Evolutionary conservation across 2,329 filamentous ascomycete species (phyloP), one percentile per base, ranked within the genome.

Genomic region (Calonectria hawksworthii): DNA sequence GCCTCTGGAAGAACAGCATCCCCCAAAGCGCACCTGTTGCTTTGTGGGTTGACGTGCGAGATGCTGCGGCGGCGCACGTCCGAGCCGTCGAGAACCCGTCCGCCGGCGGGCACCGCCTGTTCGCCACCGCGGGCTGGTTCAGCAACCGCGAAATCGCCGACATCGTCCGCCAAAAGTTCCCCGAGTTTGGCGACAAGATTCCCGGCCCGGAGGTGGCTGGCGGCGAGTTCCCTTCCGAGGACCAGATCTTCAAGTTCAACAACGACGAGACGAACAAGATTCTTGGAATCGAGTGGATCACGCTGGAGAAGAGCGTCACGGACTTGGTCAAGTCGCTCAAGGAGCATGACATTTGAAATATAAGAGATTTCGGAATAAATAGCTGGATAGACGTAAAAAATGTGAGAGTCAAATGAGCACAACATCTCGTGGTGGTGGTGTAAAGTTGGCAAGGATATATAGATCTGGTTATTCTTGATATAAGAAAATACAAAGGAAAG

Each of bases 281-380:
- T 61, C 83, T 95, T 73, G 92, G 92, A 0, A 88, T 94, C 64
- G 85, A 93, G 74, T 95, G 91, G 87, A 91, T 86, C 76, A 83
- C 85, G 5, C 80, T 95, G 41, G 92, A 95, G 83, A 87, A 93
- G 84, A 89, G 87, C 34, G 87, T 93, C 34, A 86, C 89, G 8
- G 93, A 95, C 80, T 89, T 92, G 9, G 88, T 94, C 23, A 91
- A 91, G 84, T 93, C 90, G 38, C 83, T 95, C 80, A 89, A 93
- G 83, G 82, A 80, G n/a, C 81, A 87, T 65, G 81, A 80, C 0
- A 79, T 81, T 34, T 85, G 65, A 75, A 65, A 5, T 11, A 50
- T 18, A 44, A 50, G 8, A 41, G 26, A 36, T 41, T 8, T 36
- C 14, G n/a, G 11, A 47, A 21, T 3, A 23, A 10, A 47, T 47